Percentiles rank a stretch among this genome's conserved stretches.
These are phyloP conservation scores for Staphylotrichum longicolle DNA, from an alignment of 495 filamentous ascomycete genomes.

Conservation along the genomic window DNA sequence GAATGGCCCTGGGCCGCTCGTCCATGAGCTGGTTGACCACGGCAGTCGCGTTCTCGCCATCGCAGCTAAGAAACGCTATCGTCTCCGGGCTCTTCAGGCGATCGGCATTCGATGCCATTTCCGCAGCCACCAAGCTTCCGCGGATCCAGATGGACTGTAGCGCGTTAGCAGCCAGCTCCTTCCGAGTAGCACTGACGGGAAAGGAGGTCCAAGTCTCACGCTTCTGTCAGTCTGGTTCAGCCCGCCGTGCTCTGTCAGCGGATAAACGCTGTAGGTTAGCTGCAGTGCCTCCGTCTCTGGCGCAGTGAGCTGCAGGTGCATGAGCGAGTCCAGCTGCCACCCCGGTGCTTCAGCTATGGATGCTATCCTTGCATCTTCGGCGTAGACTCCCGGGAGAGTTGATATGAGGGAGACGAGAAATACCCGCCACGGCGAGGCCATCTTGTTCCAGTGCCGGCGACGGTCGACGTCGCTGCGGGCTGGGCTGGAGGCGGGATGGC, in stretches of 20 bases:
- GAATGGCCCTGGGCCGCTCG: slow-evolving; percentile 49
- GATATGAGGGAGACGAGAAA: slow-evolving; percentile 29
- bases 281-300: slow-evolving; percentile 30
- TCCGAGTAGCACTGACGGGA: background rate
- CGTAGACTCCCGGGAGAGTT: slow-evolving; percentile 20
- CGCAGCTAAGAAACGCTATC: slow-evolving; percentile 51
- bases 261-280: slow-evolving; percentile 40
- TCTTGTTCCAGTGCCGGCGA: slow-evolving; percentile 36
- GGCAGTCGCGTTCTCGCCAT: slow-evolving; percentile 35
- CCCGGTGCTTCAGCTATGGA: slow-evolving; percentile 30
- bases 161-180: slow-evolving; percentile 1
- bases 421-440: slow-evolving; percentile 32
- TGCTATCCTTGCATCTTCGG: slow-evolving; percentile 33
- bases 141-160: slow-evolving; percentile 36
- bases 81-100: slow-evolving; percentile 29
- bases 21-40: slow-evolving; percentile 39
- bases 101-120: slow-evolving; percentile 31
- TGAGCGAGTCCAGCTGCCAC: slow-evolving; percentile 34
- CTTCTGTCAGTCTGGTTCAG: slow-evolving; percentile 39
- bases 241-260: slow-evolving; percentile 39
- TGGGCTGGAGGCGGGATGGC: slow-evolving; percentile 20
- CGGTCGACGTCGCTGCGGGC: slow-evolving; percentile 45
- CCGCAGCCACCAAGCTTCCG: slow-evolving; percentile 41
- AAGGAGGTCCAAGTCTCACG: slow-evolving; percentile 21
- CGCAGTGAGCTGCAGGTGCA: slow-evolving; percentile 36